Percentiles rank a stretch among this genome's conserved stretches.
These are phyloP conservation scores for Aquilaria sinensis DNA, from an alignment of 345 rosid genomes.

Conservation along the genomic window DNA sequence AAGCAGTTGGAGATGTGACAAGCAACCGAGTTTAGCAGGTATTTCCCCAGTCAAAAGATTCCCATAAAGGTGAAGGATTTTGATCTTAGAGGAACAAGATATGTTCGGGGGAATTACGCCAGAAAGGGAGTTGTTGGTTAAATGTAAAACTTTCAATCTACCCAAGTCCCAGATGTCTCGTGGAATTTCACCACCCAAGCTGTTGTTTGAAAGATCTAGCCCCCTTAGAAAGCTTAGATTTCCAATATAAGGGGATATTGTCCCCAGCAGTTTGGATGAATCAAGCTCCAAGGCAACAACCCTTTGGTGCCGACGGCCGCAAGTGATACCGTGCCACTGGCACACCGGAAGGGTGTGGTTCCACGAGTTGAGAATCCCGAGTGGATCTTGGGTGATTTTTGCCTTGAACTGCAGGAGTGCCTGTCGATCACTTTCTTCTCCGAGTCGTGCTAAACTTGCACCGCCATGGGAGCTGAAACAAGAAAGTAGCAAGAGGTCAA, in stretches of 20 bases:
- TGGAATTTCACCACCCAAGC: slow-evolving; percentile 8
- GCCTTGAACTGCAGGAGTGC: slow-evolving; percentile 11
- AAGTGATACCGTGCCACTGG: slow-evolving; percentile 14
- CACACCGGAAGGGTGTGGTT: slow-evolving; percentile 12
- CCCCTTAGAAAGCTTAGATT: slow-evolving; percentile 18
- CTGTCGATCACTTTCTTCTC: background rate
- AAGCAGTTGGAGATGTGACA: background rate
- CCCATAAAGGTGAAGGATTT: background rate
- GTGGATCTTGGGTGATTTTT: slow-evolving; percentile 5
- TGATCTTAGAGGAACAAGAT: slow-evolving; percentile 12
- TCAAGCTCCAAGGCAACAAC: slow-evolving; percentile 5
- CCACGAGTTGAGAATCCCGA: slow-evolving; percentile 12
- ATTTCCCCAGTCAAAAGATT: slow-evolving; percentile 6
- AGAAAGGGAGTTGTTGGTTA: background rate
- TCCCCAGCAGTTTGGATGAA: background rate
- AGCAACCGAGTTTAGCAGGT: too few species aligned
- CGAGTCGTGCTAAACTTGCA: too few species aligned
- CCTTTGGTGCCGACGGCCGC: slow-evolving; percentile 14
- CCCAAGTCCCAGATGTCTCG: slow-evolving; percentile 9
- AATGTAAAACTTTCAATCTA: background rate
- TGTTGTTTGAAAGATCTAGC: slow-evolving; percentile 2
- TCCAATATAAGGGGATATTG: slow-evolving; percentile 17
- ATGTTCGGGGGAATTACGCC: slow-evolving; percentile 18
- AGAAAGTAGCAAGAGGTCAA: too few species aligned
- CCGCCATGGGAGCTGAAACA: too few species aligned